A percentile compares a stretch with the other conserved stretches of the same genome.
These are phyloP conservation scores for Podila verticillata DNA, from an alignment of 192 early-diverging fungal genomes.

Conservation along the genomic window DNA sequence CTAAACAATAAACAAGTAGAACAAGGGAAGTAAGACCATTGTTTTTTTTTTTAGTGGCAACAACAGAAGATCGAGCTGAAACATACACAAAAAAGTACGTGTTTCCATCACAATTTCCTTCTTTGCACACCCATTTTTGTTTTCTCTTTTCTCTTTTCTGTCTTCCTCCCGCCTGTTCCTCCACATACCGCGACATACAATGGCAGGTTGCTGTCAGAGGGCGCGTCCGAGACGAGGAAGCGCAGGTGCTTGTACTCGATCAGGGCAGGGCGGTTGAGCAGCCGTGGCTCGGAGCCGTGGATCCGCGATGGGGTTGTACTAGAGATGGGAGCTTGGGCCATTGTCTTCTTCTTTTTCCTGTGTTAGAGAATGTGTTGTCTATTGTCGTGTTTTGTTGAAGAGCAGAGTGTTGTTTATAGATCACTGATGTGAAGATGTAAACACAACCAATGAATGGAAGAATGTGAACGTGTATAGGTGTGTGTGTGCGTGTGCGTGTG, in stretches of 20 bases:
- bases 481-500: not conserved
- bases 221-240: slow-evolving; percentile 84
- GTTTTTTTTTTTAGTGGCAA: not conserved
- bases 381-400: too few species aligned
- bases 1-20: slow-evolving; percentile 43
- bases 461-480: not conserved
- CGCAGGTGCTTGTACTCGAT: slow-evolving; percentile 76
- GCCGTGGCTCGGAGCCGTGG: slow-evolving; percentile 8
- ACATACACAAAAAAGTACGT: too few species aligned
- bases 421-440: too few species aligned
- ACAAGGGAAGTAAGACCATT: not conserved
- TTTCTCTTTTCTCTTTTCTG: too few species aligned
- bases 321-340: too few species aligned
- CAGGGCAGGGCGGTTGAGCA: slow-evolving; percentile 68
- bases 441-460: not conserved
- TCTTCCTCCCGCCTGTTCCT: too few species aligned
- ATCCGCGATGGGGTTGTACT: not conserved
- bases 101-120: too few species aligned
- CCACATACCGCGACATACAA: slow-evolving; percentile 69
- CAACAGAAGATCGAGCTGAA: not conserved
- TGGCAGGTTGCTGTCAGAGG: slow-evolving; percentile 75
- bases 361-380: too few species aligned
- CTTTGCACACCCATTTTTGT: too few species aligned
- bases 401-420: too few species aligned
- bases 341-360: too few species aligned